phyloP scores from a whole-genome alignment of 2,329 filamentous ascomycete genomes.

The Pseudogymnoascus sp. region DNA sequence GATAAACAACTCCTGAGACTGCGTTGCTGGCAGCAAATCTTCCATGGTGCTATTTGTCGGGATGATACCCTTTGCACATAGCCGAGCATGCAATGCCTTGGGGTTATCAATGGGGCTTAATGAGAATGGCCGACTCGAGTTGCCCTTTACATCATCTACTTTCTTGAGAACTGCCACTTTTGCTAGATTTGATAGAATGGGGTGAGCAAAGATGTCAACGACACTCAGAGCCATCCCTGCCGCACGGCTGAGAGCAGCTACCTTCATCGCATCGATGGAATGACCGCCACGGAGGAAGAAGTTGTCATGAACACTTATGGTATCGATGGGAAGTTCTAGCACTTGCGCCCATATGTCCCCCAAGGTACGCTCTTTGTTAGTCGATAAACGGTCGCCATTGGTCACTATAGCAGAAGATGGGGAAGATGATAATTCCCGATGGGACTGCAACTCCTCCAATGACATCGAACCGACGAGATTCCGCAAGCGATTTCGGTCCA shows the following conservation, averaged over 20 bases:
- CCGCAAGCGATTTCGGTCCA: constrained; percentile 25
- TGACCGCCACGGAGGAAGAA: constrained; percentile 39
- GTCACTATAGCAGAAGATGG: background rate
- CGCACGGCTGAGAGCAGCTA: constrained; percentile 28
- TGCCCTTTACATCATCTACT: background rate
- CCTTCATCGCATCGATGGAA: constrained; percentile 37
- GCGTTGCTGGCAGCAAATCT: constrained; percentile 14
- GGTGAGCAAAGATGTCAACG: constrained; percentile 13
- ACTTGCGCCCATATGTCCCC: constrained; percentile 35
- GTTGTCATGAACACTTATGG: constrained; percentile 26
- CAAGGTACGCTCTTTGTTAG: constrained; percentile 15
- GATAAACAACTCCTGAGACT: constrained; percentile 11
- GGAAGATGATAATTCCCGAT: background rate
- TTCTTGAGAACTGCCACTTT: background rate
- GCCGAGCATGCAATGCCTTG: background rate
- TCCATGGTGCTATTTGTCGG: constrained; percentile 6
- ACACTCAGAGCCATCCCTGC: constrained; percentile 13
- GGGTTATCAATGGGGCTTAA: background rate
- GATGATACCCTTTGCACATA: background rate
- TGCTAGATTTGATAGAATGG: constrained; percentile 12
- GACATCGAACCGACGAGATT: background rate
- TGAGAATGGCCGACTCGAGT: background rate
- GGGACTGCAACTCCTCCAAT: background rate
- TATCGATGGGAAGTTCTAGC: constrained; percentile 29
- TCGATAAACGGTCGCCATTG: background rate